Base-by-base conservation (phyloP, 176 grass and related monocot species). In the Oryza meyeriana region DNA sequence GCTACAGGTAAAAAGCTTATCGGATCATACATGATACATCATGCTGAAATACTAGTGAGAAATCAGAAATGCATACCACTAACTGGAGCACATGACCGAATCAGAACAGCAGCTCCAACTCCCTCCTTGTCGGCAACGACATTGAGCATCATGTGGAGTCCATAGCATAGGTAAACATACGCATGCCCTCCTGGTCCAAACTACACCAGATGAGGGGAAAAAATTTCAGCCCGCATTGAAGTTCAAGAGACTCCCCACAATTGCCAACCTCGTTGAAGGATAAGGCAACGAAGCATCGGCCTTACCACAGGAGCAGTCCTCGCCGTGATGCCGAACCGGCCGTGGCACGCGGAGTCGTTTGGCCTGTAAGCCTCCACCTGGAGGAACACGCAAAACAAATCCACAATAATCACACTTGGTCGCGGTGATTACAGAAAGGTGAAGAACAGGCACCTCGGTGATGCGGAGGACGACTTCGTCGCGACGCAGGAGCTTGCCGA, bases 131-230 rank as follows among this genome's bases (percentile, higher is more conserved):
- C 95, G 3, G 95, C 95, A 14, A 98, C 92, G 31, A 98, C 62
- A 83, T 98, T 95, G 72, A 95, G 95, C 95, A 98, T 98, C 88
- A 95, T 93, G 76, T 95, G 92, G 9, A 95, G 86, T n/a, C 90
- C 95, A 79, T 95, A 98, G 81, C 95, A 95, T 3, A 98, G 87
- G 39, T 95, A 95, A 27, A 98, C 95, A 86, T 95, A 95, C 0
- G 92, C 86, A 89, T 93, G 95, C 57, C 95, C 95, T 75, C 92
- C 92, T 1, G 90, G 88, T 70, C 95, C 95, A 84, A 98, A 98
- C 95, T 98, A 77, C 68, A 72, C 29, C 8, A 12, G 4, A 73
- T n/a, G 6, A 7, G 34, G 27, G 24, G 57, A 36, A 6, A 61
- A 36, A 6, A 61, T 8, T 50, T 77, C 52, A 81, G 39, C 13